phyloP scores from a whole-genome alignment of 78 protist species.

The Monocercomonoides exilis region DNA sequence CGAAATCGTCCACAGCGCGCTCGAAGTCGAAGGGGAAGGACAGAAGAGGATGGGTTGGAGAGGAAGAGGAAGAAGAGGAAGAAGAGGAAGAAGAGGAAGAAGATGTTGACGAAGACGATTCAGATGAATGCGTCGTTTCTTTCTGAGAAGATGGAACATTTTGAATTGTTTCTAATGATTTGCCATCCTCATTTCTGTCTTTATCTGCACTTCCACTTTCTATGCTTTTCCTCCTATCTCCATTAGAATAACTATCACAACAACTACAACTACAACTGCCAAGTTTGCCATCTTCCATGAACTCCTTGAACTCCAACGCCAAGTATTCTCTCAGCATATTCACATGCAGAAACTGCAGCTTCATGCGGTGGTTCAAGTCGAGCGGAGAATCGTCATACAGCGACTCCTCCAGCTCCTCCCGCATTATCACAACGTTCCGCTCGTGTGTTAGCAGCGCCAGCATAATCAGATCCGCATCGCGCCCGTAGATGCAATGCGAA shows the following conservation, averaged over 20 bases:
- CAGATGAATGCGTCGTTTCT: neutral
- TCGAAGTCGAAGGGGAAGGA: no score
- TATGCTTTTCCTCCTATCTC: no score
- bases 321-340: slow-evolving; percentile 27
- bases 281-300: no score
- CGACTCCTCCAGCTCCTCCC: slow-evolving; percentile 24
- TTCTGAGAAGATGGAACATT: neutral
- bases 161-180: neutral
- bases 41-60: no score
- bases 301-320: neutral
- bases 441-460: slow-evolving; percentile 76
- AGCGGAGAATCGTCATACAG: neutral
- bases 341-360: slow-evolving; percentile 6
- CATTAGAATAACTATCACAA: no score
- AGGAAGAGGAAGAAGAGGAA: no score
- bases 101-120: no score
- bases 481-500: slow-evolving; percentile 80
- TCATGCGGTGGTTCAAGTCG: neutral
- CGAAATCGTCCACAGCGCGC: slow-evolving; percentile 29
- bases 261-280: no score
- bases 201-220: no score
- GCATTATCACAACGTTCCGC: slow-evolving; percentile 62
- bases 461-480: slow-evolving; percentile 88
- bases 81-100: no score
- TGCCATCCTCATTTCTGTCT: no score